Base-by-base conservation (phyloP, 1,284 basidiomycete genomes). In the Apiotrichum montevideense region DNA sequence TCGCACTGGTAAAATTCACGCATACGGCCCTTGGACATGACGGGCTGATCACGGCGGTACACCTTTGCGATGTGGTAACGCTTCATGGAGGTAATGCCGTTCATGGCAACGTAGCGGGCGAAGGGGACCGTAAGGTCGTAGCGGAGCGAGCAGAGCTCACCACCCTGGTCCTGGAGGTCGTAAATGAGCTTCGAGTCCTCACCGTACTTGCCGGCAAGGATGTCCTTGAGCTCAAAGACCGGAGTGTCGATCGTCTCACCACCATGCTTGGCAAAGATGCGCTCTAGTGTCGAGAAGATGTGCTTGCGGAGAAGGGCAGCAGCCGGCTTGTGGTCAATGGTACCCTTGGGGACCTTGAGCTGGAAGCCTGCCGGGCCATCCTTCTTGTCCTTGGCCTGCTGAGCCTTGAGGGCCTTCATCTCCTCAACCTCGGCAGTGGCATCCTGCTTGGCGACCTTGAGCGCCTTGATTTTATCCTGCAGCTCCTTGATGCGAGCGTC, bases 1-100 rank as follows among this genome's bases (percentile, higher is more conserved):
- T 98, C 95, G 63, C 95, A 97, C 79, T 99, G 95, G 72, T 91
- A 94, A 74, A 98, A 98, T 79, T 99, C 95, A 62, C 95, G 84
- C 92, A 98, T 97, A 41, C 95, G 83, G 4, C 95, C 95, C 79
- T 99, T 98, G 53, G 87, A 88, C 88, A 98, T 94, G 58, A 95
- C 94, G 1, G 96, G 95, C 70, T 89, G 94, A 77, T 99, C 95
- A 71, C 96, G 80, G 62, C 96, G 81, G 78, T 98, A 98, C 32
- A 98, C 95, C 78, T 98, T 99, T 35, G 93, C 94, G 54, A 98
- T 87, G 78, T 98, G 95, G 85, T 94, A 98, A 39, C 97, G 78
- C 79, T 98, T 98, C 74, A 84, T 82, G 62, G 78, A 61, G 55
- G 84, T 85, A 48, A 84, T 84, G 29, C 89, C 87, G 66, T 87